Evolutionary conservation across 441 rosid genomes (phyloP), one percentile per base, ranked within the genome.

Genomic region (Euphorbia schlechtendalii): DNA sequence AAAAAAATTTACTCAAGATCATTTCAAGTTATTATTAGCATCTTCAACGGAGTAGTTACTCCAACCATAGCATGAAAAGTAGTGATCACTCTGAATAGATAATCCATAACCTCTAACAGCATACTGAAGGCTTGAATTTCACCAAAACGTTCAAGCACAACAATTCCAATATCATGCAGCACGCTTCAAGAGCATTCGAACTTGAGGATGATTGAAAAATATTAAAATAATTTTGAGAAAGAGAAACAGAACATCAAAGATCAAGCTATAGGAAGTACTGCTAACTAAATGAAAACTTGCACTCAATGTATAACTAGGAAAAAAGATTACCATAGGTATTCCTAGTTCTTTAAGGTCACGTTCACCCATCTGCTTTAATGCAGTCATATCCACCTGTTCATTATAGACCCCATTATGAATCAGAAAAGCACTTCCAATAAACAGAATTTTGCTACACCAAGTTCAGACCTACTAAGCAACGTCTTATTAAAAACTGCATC

Each of bases 311-410:
- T 22, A 62, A 45, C 27, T 8, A 27, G 61, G 14, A 51, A 57
- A 56, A 30, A 34, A 62, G 27, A 61, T 68, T 82, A 93, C 97
- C 98, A 93, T 93, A 53, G 98, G 97, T 77, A 92, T 88, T 70
- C 88, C 90, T 62, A 93, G 80, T 74, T 93, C 98, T 77, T 88
- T 93, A 40, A 93, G 86, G 74, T 90, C 98, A 58, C 70, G 82
- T 71, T 93, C 98, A 24, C 90, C 83, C 98, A 93, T 93, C 78
- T 88, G 96, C 81, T 74, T 90, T 74, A 93, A 74, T 51, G 90
- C 89, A 17, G 83, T 55, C 96, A 93, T 90, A 79, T 93, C 96
- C 74, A 93, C 88, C 98, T 93, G 83, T 28, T 60, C 65, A 62
- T 51, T 51, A 66, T 69, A 66, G 36, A 76, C 63, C 49, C 61